Conservation (phyloP, 192 early-diverging fungal species). For the Backusella morwellensis region DNA sequence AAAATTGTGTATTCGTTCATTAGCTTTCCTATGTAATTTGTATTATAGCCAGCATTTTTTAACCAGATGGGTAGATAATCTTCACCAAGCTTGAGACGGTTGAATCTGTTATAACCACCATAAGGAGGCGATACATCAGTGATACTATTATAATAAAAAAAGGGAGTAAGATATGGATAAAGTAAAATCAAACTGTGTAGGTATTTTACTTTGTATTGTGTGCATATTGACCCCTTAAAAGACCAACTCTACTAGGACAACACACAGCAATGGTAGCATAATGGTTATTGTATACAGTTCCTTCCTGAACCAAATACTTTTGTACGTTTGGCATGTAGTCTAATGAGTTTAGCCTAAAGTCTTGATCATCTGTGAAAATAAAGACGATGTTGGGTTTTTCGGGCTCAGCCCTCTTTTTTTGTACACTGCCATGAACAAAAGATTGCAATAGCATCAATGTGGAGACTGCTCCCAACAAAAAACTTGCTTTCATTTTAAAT, state of each 20-base stretch:
- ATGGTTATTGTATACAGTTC: slow-evolving; percentile 59
- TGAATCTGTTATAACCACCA: slow-evolving; percentile 45
- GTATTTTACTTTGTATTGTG: slow-evolving; percentile 56
- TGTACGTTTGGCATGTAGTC: slow-evolving; percentile 62
- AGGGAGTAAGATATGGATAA: neutral
- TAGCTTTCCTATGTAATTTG: slow-evolving; percentile 69
- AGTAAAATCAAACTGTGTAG: neutral
- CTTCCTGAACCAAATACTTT: slow-evolving; percentile 56
- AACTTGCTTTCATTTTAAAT: neutral
- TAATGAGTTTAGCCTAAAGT: slow-evolving; percentile 49
- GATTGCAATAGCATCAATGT: neutral
- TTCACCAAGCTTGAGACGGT: slow-evolving; percentile 35
- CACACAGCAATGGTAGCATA: slow-evolving; percentile 63
- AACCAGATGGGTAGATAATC: slow-evolving; percentile 53
- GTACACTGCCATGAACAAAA: neutral
- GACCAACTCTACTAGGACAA: slow-evolving; percentile 59
- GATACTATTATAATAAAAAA: slow-evolving; percentile 23
- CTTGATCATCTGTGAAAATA: slow-evolving; percentile 69
- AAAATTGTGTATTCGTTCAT: slow-evolving; percentile 47
- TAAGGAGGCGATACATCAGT: slow-evolving; percentile 33
- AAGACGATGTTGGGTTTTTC: slow-evolving; percentile 61
- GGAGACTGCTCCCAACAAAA: neutral
- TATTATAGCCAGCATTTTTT: slow-evolving; percentile 55
- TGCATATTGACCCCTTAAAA: slow-evolving; percentile 60
- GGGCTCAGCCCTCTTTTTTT: neutral